phyloP scores from a whole-genome alignment of 2,329 filamentous ascomycete species.

The Claviceps humidiphila region DNA sequence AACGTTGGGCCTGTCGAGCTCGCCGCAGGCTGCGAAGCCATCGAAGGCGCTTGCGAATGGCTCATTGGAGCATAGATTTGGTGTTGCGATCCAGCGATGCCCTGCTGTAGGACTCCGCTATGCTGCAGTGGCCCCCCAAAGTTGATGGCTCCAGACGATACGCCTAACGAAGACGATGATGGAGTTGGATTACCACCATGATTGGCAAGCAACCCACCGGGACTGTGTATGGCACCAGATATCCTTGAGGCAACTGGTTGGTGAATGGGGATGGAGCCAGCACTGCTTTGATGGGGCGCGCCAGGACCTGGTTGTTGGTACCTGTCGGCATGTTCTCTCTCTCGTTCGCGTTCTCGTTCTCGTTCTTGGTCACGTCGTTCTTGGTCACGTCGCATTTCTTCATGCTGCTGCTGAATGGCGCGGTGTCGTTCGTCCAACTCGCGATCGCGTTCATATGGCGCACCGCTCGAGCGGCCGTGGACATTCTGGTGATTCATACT shows the following conservation, averaged over 20 bases:
- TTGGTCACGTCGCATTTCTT: conserved; percentile 35
- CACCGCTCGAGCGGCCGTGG: conserved; percentile 25
- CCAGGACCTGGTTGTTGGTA: conserved; percentile 45
- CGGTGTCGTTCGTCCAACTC: conserved; percentile 36
- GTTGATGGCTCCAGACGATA: conserved; percentile 34
- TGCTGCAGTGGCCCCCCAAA: conserved; percentile 46
- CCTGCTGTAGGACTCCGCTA: conserved; percentile 35
- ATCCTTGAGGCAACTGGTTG: conserved; percentile 82
- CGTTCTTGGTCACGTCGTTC: conserved; percentile 43
- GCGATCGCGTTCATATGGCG: conserved; percentile 35
- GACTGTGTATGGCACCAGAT: conserved; percentile 74
- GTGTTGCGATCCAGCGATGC: conserved; percentile 31
- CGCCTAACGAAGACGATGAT: conserved; percentile 38
- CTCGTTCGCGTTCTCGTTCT: conserved; percentile 42
- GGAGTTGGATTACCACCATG: conserved; percentile 45
- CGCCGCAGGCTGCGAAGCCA: conserved; percentile 42
- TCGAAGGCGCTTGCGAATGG: conserved; percentile 35
- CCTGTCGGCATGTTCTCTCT: conserved; percentile 40
- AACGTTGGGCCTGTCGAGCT: conserved; percentile 53
- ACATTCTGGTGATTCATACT: conserved; percentile 35
- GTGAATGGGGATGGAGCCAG: conserved; percentile 80
- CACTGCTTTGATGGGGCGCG: conserved; percentile 62
- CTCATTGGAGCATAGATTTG: conserved; percentile 45
- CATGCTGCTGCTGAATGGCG: conserved; percentile 31
- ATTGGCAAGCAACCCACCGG: conserved; percentile 72